Evolutionary conservation across 139 green algal genomes (phyloP).

Genomic region (Nannochloris sp.): DNA sequence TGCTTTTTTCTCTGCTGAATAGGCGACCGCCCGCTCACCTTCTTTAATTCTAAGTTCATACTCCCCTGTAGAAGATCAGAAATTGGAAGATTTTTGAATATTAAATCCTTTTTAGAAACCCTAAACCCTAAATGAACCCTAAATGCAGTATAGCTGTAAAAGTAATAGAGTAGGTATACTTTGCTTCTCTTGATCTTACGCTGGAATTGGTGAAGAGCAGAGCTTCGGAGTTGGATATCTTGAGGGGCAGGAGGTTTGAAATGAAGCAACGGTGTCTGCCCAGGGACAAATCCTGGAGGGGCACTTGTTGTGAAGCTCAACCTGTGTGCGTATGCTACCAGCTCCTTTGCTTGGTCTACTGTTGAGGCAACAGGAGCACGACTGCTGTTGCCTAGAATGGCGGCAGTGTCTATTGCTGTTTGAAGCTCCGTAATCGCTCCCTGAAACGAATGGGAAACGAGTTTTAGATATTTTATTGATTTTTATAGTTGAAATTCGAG

Average conservation of each 20-base stretch:
- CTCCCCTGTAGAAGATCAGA: not conserved
- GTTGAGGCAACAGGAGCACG: too few relatives aligned
- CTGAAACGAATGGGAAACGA: too few relatives aligned
- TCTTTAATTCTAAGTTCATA: not conserved
- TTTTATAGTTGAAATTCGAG: too few relatives aligned
- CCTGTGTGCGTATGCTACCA: constrained; percentile 39
- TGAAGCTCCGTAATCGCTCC: too few relatives aligned
- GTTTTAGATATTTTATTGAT: too few relatives aligned
- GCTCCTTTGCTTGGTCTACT: not conserved
- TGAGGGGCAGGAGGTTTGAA: constrained; percentile 46
- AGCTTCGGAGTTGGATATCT: constrained; percentile 33
- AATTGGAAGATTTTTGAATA: not conserved
- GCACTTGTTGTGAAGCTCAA: constrained; percentile 42
- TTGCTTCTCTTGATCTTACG: constrained; percentile 2
- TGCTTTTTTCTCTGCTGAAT: too few relatives aligned
- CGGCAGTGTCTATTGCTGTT: too few relatives aligned
- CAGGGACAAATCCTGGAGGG: constrained; percentile 25
- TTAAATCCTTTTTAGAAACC: too few relatives aligned
- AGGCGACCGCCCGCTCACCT: not conserved
- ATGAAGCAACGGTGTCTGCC: constrained; percentile 15
- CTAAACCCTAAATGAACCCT: too few relatives aligned
- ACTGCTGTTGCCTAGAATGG: too few relatives aligned
- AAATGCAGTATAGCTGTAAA: not conserved
- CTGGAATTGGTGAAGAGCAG: constrained; percentile 32
- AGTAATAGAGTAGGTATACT: not conserved